phyloP scores from a whole-genome alignment of 2,329 filamentous ascomycete genomes.

The Trichoderma aggressivum region DNA sequence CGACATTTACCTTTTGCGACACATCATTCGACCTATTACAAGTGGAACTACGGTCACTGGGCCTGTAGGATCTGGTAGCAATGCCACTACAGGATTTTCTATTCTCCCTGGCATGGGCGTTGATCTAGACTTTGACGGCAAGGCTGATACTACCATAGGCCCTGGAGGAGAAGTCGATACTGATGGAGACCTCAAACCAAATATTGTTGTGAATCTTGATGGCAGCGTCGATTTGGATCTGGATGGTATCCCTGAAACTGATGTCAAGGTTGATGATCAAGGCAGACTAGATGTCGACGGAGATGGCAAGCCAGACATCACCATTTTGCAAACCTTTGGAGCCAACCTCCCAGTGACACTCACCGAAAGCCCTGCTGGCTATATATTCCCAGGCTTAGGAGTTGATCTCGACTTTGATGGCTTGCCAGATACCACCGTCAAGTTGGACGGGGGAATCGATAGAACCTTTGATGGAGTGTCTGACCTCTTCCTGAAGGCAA shows the following conservation, averaged over 20 bases:
- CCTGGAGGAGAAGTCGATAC: neutral
- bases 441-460: neutral
- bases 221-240: neutral
- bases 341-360: neutral
- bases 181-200: neutral
- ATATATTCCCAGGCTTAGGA: neutral
- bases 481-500: neutral
- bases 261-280: neutral
- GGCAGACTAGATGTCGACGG: neutral
- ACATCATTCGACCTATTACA: neutral
- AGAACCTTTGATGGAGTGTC: neutral
- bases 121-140: neutral
- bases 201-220: neutral
- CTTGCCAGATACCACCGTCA: neutral
- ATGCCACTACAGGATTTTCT: neutral
- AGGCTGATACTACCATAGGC: neutral
- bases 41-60: neutral
- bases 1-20: neutral
- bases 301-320: neutral
- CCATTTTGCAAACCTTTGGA: neutral
- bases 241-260: neutral
- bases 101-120: neutral
- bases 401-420: neutral
- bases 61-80: neutral
- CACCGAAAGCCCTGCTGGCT: neutral